Conservation (phyloP, 2,329 filamentous ascomycete species). For the Pseudofabraea citricarpa region DNA sequence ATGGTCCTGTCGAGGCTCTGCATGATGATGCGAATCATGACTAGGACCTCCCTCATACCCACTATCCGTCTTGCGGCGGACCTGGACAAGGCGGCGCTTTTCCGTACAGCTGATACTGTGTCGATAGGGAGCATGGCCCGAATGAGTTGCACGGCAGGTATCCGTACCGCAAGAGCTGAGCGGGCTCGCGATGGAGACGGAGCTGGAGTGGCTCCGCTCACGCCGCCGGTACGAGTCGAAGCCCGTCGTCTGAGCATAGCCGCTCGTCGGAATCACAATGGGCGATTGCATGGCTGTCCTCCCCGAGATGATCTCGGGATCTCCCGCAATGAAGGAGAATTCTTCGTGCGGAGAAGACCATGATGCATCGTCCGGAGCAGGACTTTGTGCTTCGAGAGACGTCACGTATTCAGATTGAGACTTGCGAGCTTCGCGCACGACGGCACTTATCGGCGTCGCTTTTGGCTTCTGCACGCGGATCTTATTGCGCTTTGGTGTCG, state of each 20-base stretch:
- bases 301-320: not conserved
- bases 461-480: not conserved
- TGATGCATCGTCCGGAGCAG: not conserved
- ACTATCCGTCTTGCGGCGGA: constrained; percentile 13
- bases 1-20: not conserved
- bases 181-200: not conserved
- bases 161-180: constrained; percentile 11
- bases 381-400: not conserved
- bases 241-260: no score
- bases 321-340: not conserved
- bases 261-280: no score
- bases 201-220: constrained; percentile 8
- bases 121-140: constrained; percentile 14
- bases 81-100: constrained; percentile 6
- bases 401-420: not conserved
- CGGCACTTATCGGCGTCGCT: no score
- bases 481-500: not conserved
- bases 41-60: constrained; percentile 17
- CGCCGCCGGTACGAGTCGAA: no score
- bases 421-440: not conserved
- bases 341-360: no score
- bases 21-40: not conserved
- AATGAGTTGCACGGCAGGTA: constrained; percentile 16
- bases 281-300: no score
- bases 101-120: constrained; percentile 18